Base-by-base conservation (phyloP, 2,329 filamentous ascomycete species). In the Sporothrix phasma region DNA sequence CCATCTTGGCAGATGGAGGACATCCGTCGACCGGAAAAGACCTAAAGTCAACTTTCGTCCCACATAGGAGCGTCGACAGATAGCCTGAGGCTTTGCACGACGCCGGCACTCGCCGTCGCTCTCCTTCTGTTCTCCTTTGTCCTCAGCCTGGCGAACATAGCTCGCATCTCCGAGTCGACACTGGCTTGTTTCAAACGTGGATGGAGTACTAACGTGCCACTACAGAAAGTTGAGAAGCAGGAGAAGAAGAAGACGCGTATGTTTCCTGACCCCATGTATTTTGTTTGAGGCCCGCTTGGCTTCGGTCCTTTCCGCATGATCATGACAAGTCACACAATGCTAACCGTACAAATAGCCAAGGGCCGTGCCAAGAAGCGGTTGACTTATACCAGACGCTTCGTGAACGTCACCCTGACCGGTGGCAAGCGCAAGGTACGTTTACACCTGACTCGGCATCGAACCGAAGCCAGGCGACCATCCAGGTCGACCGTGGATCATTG, bases 291-390 rank as follows among this genome's bases (percentile, higher is more conserved):
- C 8, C 15, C 3, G 8, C n/a, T 29, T 17, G 11, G 13, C 10
- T 15, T 15, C 3, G 24, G n/a, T 13, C 47, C 17, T n/a, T 19
- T 19, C 5, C 19, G 1, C 31, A 6, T 17, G 6, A 3, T 2
- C 31, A 6, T 17, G 3, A 31, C 4, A 43, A 10, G 45, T 2
- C 37, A 54, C 22, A 56, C 46, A 22, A 61, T 63, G 19, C 63
- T 60, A n/a, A 58, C 59, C 10, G n/a, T 43, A 53, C 45, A 10
- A 56, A 29, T 17, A 65, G 64, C 93, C 77, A 97, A 97, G 88
- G 93, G 93, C 77, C 92, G 93, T 76, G 93, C 93, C 74, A 91
- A 94, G 83, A 97, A 97, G 92, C 87, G 93, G 76, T 87, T 96
- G 78, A 88, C 86, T 78, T 97, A 97, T 87, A 96, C 91, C 75